phyloP scores from a whole-genome alignment of 192 early-diverging fungal genomes.

The Ambispora gerdemannii region DNA sequence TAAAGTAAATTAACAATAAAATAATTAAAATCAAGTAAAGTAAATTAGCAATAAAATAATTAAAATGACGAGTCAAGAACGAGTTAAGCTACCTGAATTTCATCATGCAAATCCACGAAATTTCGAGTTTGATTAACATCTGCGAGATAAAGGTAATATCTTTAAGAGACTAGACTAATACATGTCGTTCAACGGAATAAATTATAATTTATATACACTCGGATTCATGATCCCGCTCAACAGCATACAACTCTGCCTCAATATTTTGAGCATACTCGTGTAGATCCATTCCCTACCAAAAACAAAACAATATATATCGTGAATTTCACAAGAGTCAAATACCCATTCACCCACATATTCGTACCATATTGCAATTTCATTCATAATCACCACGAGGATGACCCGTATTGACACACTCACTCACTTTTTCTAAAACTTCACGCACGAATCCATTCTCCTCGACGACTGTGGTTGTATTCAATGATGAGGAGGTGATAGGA shows the following conservation, averaged over 20 bases:
- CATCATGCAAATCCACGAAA: constrained; percentile 62
- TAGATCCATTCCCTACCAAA: constrained; percentile 73
- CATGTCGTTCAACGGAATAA: constrained; percentile 61
- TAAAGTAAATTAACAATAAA: constrained; percentile 16
- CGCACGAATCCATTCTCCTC: constrained; percentile 83
- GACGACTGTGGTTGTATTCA: constrained; percentile 68
- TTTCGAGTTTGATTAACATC: constrained; percentile 56
- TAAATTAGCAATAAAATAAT: constrained; percentile 14
- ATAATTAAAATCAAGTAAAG: neutral
- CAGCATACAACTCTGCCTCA: constrained; percentile 63
- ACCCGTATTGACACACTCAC: neutral
- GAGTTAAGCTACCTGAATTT: constrained; percentile 54
- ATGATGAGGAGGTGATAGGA: neutral
- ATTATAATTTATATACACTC: constrained; percentile 51
- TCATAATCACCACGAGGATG: too few species aligned
- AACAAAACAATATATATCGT: neutral
- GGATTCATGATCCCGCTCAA: constrained; percentile 68
- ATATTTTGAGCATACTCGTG: constrained; percentile 80
- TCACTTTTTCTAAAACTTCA: constrained; percentile 69
- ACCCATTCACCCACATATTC: neutral
- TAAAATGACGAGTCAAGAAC: neutral
- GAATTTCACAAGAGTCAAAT: neutral
- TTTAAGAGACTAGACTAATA: constrained; percentile 61
- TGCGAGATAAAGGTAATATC: constrained; percentile 23
- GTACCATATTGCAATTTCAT: too few species aligned